Percentiles rank a stretch among this genome's conserved stretches.
These are phyloP conservation scores for Talaromyces stipitatus DNA, from an alignment of 495 filamentous ascomycete genomes.

Conservation along the genomic window DNA sequence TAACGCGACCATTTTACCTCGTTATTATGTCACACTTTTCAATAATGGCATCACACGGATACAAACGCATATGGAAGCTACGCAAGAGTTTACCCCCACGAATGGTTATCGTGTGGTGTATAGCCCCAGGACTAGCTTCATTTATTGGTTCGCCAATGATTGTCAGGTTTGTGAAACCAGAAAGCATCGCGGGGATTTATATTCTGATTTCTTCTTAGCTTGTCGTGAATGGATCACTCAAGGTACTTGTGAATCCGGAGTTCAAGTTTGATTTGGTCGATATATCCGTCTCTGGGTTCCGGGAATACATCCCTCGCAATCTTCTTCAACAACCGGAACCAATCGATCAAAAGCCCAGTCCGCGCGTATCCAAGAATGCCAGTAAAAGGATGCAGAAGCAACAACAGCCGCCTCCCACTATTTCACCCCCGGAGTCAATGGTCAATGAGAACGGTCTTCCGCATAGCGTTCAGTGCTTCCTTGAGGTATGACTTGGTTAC, in stretches of 20 bases:
- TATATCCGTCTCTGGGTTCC: conserved; percentile 52
- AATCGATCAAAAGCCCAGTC: conserved; percentile 59
- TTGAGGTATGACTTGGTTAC: conserved; percentile 47
- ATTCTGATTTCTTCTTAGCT: conserved; percentile 31
- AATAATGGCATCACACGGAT: conserved; percentile 74
- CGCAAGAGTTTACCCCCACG: conserved; percentile 47
- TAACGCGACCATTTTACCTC: conserved; percentile 60
- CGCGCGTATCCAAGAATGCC: conserved; percentile 54
- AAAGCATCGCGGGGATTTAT: neutral
- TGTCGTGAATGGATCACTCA: conserved; percentile 52
- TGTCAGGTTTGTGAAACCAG: conserved; percentile 65
- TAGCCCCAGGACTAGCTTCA: conserved; percentile 52
- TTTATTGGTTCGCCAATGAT: conserved; percentile 66
- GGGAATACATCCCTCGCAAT: conserved; percentile 60
- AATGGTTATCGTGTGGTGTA: conserved; percentile 60
- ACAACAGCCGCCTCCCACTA: conserved; percentile 27
- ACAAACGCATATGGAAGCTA: conserved; percentile 60
- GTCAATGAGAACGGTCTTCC: conserved; percentile 57
- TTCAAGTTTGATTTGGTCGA: conserved; percentile 68
- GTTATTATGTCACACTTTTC: conserved; percentile 77
- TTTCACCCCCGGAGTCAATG: conserved; percentile 54
- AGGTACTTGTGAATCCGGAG: conserved; percentile 58
- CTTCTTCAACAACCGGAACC: conserved; percentile 41
- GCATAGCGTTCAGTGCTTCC: conserved; percentile 50
- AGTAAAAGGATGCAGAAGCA: conserved; percentile 52